Base-by-base conservation (phyloP, 2,329 filamentous ascomycete species). In the Pseudonectria buxi region DNA sequence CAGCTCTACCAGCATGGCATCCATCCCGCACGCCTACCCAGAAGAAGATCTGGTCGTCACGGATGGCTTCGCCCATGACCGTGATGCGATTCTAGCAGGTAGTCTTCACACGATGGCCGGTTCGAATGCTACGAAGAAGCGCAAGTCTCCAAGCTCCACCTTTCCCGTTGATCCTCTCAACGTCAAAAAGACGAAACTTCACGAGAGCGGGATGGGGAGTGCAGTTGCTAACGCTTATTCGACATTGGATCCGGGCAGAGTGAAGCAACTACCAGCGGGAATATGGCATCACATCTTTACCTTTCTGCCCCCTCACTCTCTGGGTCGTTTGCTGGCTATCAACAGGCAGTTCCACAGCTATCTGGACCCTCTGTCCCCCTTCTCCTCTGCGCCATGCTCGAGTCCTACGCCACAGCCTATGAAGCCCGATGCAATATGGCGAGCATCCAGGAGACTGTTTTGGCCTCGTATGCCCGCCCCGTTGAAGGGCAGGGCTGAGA, bases 221-320 rank as follows among this genome's bases (percentile, higher is more conserved):
- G 34, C 39, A 26, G 35, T 33, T 30, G 31, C 36, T 39, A 40
- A 31, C 31, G 32, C 15, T 32, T 35, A 10, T 26, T 31, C 35
- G 22, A 29, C 24, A n/a, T 26, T 30, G 29, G 49, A 54, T 41
- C 39, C 18, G 14, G 14, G 14, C 12, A 30, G 47, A 26, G 33
- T 51, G 35, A 44, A 37, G 26, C 51, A 53, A 37, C 65, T 81
- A 37, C 74, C 78, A 53, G 65, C 69, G 47, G 74, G 80, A 60
- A 63, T 84, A 51, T 86, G 82, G 81, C 81, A 86, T 53, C 71
- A 73, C 53, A 67, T 86, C 51, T 84, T 86, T 58, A 72, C 71
- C 51, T 79, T 77, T 56, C 72, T 78, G 57, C 71, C 78, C 40
- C 81, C 83, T 38, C 69, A 62, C 55, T 67, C 71, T 43, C 65